Evolutionary conservation across 2,329 filamentous ascomycete species (phyloP).

Genomic region (Decorospora gaudefroyi): DNA sequence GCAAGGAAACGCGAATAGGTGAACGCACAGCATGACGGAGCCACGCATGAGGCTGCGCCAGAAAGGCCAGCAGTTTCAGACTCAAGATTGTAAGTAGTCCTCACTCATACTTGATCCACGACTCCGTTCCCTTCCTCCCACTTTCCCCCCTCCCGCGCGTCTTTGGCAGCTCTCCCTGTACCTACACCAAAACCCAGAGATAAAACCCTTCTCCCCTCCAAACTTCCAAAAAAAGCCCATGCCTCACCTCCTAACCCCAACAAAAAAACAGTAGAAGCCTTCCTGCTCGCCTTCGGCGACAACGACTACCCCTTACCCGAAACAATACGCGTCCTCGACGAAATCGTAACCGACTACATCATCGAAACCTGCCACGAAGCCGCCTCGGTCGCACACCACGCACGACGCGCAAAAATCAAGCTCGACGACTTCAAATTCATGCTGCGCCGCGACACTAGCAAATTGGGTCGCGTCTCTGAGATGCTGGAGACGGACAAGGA

Average conservation of each 20-base stretch:
- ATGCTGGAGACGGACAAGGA: slow-evolving; percentile 85
- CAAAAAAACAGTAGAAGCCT: slow-evolving; percentile 70
- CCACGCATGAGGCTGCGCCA: slow-evolving; percentile 55
- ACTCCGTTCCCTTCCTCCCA: slow-evolving; percentile 1
- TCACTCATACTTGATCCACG: background rate
- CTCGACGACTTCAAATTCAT: slow-evolving; percentile 98
- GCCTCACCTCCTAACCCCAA: too few relatives aligned
- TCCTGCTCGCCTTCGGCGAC: slow-evolving; percentile 82
- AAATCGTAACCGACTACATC: slow-evolving; percentile 92
- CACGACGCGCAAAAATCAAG: slow-evolving; percentile 93
- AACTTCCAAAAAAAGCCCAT: too few relatives aligned
- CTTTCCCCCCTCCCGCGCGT: slow-evolving; percentile 15
- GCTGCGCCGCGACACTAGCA: slow-evolving; percentile 79
- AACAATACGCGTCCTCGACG: slow-evolving; percentile 85
- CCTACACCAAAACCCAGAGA: too few relatives aligned
- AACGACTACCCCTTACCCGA: slow-evolving; percentile 75
- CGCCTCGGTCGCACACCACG: slow-evolving; percentile 80
- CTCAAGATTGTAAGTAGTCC: slow-evolving; percentile 47
- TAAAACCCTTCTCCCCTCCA: slow-evolving; percentile 8
- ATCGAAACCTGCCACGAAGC: slow-evolving; percentile 92
- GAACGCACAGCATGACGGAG: slow-evolving; percentile 50
- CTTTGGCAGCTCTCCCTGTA: too few relatives aligned
- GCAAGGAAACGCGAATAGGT: background rate
- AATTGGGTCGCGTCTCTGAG: slow-evolving; percentile 87
- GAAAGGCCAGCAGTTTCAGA: slow-evolving; percentile 54